These are phyloP conservation scores for Didymosphaeria variabile DNA, from an alignment of 2,329 filamentous ascomycete genomes.

Conservation along the genomic window DNA sequence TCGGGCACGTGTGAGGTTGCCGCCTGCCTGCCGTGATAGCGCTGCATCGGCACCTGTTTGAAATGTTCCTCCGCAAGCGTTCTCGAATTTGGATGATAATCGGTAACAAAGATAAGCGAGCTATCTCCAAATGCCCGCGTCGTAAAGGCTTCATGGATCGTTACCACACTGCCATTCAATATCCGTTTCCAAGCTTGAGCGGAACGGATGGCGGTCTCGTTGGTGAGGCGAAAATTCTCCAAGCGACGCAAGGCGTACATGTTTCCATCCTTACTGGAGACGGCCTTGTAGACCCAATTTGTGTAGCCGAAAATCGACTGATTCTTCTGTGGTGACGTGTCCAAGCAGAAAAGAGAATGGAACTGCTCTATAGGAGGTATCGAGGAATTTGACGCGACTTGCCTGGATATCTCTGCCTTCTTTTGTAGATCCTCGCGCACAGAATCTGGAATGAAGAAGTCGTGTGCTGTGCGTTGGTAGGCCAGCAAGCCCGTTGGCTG, in stretches of 20 bases:
- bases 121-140: constrained; percentile 92
- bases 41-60: constrained; percentile 40
- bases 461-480: constrained; percentile 86
- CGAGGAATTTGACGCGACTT: constrained; percentile 82
- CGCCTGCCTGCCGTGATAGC: constrained; percentile 50
- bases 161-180: constrained; percentile 81
- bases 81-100: constrained; percentile 91
- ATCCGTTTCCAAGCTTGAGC: constrained; percentile 92
- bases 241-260: constrained; percentile 88
- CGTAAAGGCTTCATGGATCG: constrained; percentile 91
- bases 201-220: constrained; percentile 85
- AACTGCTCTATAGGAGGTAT: constrained; percentile 85
- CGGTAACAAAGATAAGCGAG: constrained; percentile 91
- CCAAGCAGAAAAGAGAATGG: constrained; percentile 89
- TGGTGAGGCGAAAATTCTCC: constrained; percentile 88
- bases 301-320: constrained; percentile 83
- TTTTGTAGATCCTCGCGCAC: constrained; percentile 88
- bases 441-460: constrained; percentile 90
- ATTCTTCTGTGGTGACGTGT: constrained; percentile 81
- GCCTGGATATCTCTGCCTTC: constrained; percentile 84
- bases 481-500: constrained; percentile 80
- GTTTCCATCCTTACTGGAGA: constrained; percentile 85
- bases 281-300: constrained; percentile 95
- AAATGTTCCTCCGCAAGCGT: constrained; percentile 88
- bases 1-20: constrained; percentile 64